Base-by-base conservation (phyloP, 495 filamentous ascomycete species). In the Usnea hakonensis region DNA sequence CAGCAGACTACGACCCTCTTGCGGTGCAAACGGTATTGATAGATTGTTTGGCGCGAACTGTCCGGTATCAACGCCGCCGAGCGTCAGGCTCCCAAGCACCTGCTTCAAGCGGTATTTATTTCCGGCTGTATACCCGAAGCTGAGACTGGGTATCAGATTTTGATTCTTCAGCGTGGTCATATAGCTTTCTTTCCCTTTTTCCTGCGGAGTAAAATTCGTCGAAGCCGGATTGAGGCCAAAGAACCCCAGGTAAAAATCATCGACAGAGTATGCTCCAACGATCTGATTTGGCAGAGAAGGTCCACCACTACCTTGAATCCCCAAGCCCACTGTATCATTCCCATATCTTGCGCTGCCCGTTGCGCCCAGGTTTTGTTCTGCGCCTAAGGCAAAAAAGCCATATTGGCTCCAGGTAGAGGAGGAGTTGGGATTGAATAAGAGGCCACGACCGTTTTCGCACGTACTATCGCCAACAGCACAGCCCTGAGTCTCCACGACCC, bases 111-210 rank as follows among this genome's bases (percentile, higher is more conserved):
- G 77, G 65, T 85, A 84, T 43, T 73, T 72, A 19, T 78, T 78
- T 23, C 81, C 83, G 21, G 81, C 82, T 17, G 82, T 85, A 70
- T 83, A 85, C 40, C 77, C 79, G 72, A 75, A 83, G 33, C 77
- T 78, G 35, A 79, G 46, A 64, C 79, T 83, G 17, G 80, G 76
- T 19, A 83, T 81, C 16, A 69, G 56, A 10, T 72, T 72, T 28
- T 79, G 68, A 37, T 78, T 68, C 63, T 75, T 79, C 17, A 85
- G 66, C 0, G 74, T 72, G 21, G 75, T 76, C 41, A 83, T 61
- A 58, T 81, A 81, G 59, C 81, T 82, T 16, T 76, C 64, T 53
- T 75, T 68, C 13, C 76, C 68, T 46, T 67, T 72, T 64, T 81
- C 77, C 7, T 71, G 70, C 19, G 64, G 65, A 23, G 69, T 75